phyloP scores from a whole-genome alignment of 192 early-diverging fungal genomes.

The Cladochytrium replicatum region DNA sequence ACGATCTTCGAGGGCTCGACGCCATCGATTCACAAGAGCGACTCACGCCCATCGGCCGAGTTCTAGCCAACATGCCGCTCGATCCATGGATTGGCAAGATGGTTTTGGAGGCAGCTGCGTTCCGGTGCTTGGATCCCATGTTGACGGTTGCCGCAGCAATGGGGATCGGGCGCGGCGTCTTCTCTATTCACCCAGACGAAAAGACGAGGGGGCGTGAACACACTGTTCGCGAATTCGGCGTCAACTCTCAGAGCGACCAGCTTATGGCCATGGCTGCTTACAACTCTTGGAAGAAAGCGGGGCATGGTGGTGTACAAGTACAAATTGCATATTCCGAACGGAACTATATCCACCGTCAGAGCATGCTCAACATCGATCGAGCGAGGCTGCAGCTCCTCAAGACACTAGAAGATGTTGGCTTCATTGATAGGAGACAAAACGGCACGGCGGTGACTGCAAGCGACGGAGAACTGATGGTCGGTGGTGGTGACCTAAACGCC shows the following conservation, averaged over 20 bases:
- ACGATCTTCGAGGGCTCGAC: slow-evolving; percentile 24
- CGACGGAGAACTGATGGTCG: slow-evolving; percentile 5
- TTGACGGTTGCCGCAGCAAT: slow-evolving; percentile 53
- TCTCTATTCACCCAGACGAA: slow-evolving; percentile 35
- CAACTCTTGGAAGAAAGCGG: slow-evolving; percentile 20
- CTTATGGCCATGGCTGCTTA: slow-evolving; percentile 26
- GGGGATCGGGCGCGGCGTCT: slow-evolving; percentile 38
- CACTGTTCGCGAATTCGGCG: slow-evolving; percentile 18
- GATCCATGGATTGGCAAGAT: slow-evolving; percentile 64
- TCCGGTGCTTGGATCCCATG: slow-evolving; percentile 62
- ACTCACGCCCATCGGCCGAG: slow-evolving; percentile 53
- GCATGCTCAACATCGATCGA: slow-evolving; percentile 25
- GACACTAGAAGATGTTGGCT: slow-evolving; percentile 24
- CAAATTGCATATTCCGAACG: slow-evolving; percentile 12
- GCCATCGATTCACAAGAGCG: slow-evolving; percentile 22
- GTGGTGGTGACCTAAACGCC: slow-evolving; percentile 17
- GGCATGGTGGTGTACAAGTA: not conserved
- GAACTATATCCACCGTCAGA: slow-evolving; percentile 23
- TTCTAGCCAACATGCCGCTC: slow-evolving; percentile 48
- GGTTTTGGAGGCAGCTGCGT: slow-evolving; percentile 59
- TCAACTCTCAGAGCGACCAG: slow-evolving; percentile 28
- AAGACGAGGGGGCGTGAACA: slow-evolving; percentile 23
- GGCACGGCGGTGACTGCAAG: not conserved
- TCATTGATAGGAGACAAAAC: slow-evolving; percentile 4
- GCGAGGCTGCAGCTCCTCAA: slow-evolving; percentile 23